Percentiles rank a stretch among this genome's conserved stretches.
Conservation (phyloP, 176 grass and related monocot species). For the Oryza coarctata region DNA sequence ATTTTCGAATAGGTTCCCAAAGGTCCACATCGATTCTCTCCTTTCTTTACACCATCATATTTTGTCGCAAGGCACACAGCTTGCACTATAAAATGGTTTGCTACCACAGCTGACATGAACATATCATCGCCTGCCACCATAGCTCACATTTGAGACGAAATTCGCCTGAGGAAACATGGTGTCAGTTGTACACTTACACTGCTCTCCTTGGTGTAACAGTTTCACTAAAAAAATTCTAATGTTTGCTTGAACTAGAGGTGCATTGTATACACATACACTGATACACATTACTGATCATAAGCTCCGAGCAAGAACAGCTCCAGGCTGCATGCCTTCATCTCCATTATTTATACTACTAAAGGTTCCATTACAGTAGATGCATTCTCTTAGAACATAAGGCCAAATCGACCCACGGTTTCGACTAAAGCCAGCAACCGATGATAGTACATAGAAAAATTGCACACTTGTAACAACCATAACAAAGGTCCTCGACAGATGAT, state of each 20-base stretch:
- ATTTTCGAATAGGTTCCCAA: background rate
- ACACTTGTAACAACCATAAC: background rate
- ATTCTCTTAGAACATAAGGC: background rate
- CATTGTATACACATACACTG: background rate
- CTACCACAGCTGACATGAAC: background rate
- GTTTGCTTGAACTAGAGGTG: too few species aligned
- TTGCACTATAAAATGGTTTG: background rate
- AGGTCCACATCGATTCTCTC: background rate
- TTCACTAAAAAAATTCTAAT: background rate
- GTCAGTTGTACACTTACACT: background rate
- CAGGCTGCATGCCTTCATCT: background rate
- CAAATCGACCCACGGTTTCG: background rate
- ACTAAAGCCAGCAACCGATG: background rate
- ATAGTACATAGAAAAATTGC: slow-evolving; percentile 7
- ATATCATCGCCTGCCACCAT: background rate
- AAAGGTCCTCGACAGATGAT: background rate
- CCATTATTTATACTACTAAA: background rate
- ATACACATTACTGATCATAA: background rate
- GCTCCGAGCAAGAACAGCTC: background rate
- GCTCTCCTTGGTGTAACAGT: background rate
- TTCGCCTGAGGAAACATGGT: background rate
- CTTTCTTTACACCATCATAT: background rate
- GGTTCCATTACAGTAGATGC: slow-evolving; percentile 22
- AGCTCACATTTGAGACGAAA: background rate
- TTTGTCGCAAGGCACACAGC: background rate